These are phyloP conservation scores for Lyophyllum semitale DNA, from an alignment of 768 basidiomycete species.

Conservation along the genomic window DNA sequence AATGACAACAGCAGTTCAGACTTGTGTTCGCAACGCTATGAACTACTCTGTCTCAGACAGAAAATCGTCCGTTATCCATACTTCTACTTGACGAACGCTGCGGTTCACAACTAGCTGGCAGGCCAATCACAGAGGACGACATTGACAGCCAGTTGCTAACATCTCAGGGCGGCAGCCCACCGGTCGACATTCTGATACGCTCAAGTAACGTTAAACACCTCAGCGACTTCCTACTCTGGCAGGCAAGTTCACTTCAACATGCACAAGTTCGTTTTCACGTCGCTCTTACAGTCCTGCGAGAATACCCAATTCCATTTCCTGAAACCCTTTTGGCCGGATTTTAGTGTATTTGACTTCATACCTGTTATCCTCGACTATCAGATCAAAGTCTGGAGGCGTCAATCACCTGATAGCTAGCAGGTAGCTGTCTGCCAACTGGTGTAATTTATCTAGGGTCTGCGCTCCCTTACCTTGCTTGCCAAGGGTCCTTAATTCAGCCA, in stretches of 20 bases:
- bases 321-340: conserved; percentile 88
- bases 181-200: conserved; percentile 86
- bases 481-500: too few species aligned
- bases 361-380: conserved; percentile 86
- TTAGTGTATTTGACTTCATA: conserved; percentile 83
- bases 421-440: too few species aligned
- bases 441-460: neutral
- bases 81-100: neutral
- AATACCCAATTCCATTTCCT: conserved; percentile 87
- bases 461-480: too few species aligned
- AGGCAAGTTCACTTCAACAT: conserved; percentile 53
- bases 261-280: conserved; percentile 1
- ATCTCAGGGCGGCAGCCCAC: conserved; percentile 63
- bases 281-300: conserved; percentile 62
- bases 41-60: conserved; percentile 10
- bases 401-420: too few species aligned
- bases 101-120: conserved; percentile 3
- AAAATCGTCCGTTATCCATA: conserved; percentile 6
- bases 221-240: conserved; percentile 94
- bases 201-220: conserved; percentile 89
- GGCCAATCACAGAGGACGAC: conserved; percentile 60
- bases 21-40: conserved; percentile 43
- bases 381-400: conserved; percentile 52
- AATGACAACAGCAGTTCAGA: conserved; percentile 77
- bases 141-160: conserved; percentile 73